Evolutionary conservation across 805 yeast genomes (phyloP).

Genomic region (Wickerhamiella siamensis): DNA sequence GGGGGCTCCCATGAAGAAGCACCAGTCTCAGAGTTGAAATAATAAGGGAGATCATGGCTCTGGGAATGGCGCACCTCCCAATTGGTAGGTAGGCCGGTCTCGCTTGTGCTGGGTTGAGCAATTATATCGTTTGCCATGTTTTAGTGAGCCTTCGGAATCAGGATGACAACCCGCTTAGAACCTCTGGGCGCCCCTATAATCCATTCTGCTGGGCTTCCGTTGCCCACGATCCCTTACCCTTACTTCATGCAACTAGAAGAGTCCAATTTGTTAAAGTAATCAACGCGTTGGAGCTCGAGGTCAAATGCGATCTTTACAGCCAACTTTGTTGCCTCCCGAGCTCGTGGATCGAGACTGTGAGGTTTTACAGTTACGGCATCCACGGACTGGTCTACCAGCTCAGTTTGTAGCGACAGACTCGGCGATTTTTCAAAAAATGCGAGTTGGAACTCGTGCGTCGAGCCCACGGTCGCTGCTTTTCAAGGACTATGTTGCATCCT

Average conservation of each 20-base stretch:
- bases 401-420: constrained; percentile 17
- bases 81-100: constrained; percentile 65
- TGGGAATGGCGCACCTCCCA: constrained; percentile 75
- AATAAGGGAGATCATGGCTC: constrained; percentile 76
- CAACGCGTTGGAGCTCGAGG: too few relatives aligned
- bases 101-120: constrained; percentile 9
- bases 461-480: constrained; percentile 9
- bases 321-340: constrained; percentile 11
- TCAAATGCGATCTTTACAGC: constrained; percentile 5
- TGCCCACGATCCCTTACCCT: too few relatives aligned
- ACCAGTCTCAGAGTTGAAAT: constrained; percentile 49
- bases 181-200: too few relatives aligned
- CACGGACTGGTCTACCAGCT: constrained; percentile 14
- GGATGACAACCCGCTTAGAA: too few relatives aligned
- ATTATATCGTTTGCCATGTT: neutral
- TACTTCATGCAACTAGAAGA: too few relatives aligned
- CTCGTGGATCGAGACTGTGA: constrained; percentile 6
- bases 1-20: constrained; percentile 90
- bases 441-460: neutral
- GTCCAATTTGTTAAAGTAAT: too few relatives aligned
- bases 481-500: constrained; percentile 7
- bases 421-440: constrained; percentile 13
- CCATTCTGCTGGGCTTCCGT: too few relatives aligned
- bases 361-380: constrained; percentile 14
- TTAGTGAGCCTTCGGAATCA: too few relatives aligned